phyloP scores from a whole-genome alignment of 2,329 filamentous ascomycete genomes.

The Rhynchosporium secalis region DNA sequence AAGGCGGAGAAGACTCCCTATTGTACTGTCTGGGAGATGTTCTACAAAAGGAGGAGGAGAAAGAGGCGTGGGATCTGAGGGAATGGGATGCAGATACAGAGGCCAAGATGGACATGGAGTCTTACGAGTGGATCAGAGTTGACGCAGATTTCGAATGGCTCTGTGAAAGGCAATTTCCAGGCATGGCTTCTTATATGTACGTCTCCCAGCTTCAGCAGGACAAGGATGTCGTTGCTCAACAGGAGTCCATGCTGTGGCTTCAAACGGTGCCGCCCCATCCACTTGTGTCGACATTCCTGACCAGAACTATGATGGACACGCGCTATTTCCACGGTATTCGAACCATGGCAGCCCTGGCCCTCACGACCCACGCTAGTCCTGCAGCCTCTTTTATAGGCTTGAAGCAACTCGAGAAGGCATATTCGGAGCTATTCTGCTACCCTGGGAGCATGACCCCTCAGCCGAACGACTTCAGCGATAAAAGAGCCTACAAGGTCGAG shows the following conservation, averaged over 20 bases:
- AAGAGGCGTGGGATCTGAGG: constrained; percentile 76
- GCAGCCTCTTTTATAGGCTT: constrained; percentile 75
- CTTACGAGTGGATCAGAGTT: constrained; percentile 97
- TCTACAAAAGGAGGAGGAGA: constrained; percentile 78
- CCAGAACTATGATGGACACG: constrained; percentile 84
- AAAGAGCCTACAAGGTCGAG: constrained; percentile 81
- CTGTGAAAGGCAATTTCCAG: constrained; percentile 72
- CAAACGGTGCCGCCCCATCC: constrained; percentile 66
- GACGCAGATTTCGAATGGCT: constrained; percentile 99
- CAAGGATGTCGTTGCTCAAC: constrained; percentile 88
- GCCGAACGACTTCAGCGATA: constrained; percentile 89
- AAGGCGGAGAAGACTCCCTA: constrained; percentile 75
- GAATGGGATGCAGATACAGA: constrained; percentile 93
- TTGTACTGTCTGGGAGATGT: constrained; percentile 93
- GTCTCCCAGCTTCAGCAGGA: constrained; percentile 97
- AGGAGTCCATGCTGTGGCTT: constrained; percentile 75
- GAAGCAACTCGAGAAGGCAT: constrained; percentile 81
- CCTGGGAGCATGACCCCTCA: constrained; percentile 74
- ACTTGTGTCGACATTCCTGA: constrained; percentile 84
- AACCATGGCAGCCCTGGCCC: constrained; percentile 75
- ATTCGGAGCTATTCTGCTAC: constrained; percentile 85
- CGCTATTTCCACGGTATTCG: constrained; percentile 95
- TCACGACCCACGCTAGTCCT: constrained; percentile 74
- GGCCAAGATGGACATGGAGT: constrained; percentile 88
- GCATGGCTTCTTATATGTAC: constrained; percentile 96